Percentiles rank a stretch among this genome's conserved stretches.
Evolutionary conservation across 352 stramenopile genomes (phyloP).

Genomic region (Hyphochytrium catenoides): DNA sequence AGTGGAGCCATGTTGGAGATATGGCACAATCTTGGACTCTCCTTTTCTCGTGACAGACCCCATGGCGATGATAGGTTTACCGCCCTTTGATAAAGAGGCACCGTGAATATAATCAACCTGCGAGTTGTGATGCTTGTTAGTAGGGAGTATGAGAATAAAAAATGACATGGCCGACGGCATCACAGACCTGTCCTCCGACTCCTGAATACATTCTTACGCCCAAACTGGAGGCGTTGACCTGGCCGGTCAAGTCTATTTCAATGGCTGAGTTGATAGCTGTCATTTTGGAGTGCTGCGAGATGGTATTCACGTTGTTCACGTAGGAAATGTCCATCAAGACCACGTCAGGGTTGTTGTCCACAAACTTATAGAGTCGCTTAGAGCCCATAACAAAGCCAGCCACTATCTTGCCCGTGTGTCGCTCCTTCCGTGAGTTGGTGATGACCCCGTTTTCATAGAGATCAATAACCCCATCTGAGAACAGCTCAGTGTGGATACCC

Average conservation of each 20-base stretch:
- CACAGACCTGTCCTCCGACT: constrained; percentile 18
- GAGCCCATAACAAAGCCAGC: constrained; percentile 15
- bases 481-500: constrained; percentile 16
- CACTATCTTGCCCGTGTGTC: constrained; percentile 12
- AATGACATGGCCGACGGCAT: no score
- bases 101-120: constrained; percentile 20
- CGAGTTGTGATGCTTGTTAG: no score
- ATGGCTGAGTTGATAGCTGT: constrained; percentile 16
- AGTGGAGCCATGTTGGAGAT: constrained; percentile 12
- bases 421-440: constrained; percentile 13
- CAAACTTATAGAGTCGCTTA: constrained; percentile 15
- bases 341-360: constrained; percentile 17
- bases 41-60: constrained; percentile 15
- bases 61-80: constrained; percentile 17
- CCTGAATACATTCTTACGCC: constrained; percentile 17
- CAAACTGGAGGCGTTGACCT: constrained; percentile 16
- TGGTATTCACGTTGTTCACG: constrained; percentile 16
- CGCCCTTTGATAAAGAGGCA: constrained; percentile 10
- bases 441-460: constrained; percentile 14
- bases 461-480: constrained; percentile 16
- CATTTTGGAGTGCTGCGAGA: constrained; percentile 15
- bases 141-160: no score
- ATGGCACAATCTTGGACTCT: constrained; percentile 12
- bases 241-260: constrained; percentile 18
- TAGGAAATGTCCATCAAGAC: constrained; percentile 10